Base-by-base conservation (phyloP, 139 green algal species). In the Picochlorum costavermella region DNA sequence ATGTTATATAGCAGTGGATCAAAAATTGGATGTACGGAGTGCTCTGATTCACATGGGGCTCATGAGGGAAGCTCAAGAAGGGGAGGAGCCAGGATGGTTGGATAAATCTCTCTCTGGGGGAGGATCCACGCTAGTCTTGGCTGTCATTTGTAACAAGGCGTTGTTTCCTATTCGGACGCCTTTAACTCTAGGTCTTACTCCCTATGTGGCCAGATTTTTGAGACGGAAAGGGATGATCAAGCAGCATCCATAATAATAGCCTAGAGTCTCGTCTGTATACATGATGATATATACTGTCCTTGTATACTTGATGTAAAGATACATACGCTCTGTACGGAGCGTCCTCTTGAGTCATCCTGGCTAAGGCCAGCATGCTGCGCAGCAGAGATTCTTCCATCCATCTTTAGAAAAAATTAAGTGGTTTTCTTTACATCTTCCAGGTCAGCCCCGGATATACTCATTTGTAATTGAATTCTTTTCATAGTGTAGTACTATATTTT, bases 61-160 rank as follows among this genome's bases (percentile, higher is more conserved):
- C 10, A 28, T 83, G 29, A 45, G 64, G 36, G 44, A 50, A 10
- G 20, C 65, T 14, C 57, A 65, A 20, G 50, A 59, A 44, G 50
- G 23, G 2, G 69, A 45, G 11, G 56, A 28, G 2, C 14, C 57
- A 28, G 45, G 65, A 0, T 84, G 78, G 78, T 20, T 83, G 12
- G 62, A 75, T 43, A 71, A 69, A 23, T 43, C 58, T 44, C 46
- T 85, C 1, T 60, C 65, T 0, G 67, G 73, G 8, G 40, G 57
- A n/a, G 64, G 75, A 16, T 83, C 76, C 29, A 65, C 66, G 2
- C n/a, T 84, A 16, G 76, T 73, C 1, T 64, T 85, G 13, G 76
- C 79, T 2, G 80, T 85, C 40, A 50, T 85, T 2, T 81, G 72
- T 65, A 85, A 81, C 36, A 85, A 85, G 36, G 79, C 76, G 5